Base-by-base conservation (phyloP, 805 yeast species). In the Yamadazyma paraphyllophila region DNA sequence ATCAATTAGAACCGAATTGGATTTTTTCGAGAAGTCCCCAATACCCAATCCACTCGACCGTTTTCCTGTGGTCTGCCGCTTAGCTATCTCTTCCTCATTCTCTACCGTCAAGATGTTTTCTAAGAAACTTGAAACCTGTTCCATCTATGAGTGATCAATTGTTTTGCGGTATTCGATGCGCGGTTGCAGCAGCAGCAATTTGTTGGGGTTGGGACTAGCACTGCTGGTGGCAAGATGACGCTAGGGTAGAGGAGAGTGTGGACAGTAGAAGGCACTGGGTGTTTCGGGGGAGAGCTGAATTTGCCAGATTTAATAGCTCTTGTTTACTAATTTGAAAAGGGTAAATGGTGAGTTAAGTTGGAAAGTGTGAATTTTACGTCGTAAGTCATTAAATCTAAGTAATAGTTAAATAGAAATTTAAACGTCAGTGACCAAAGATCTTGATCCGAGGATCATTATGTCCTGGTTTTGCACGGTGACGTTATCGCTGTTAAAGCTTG, bases 1-100 rank as follows among this genome's bases (percentile, higher is more conserved):
- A 53, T 88, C 96, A 0, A 87, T 74, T 58, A 85, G 34, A 2
- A 52, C n/a, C 6, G 49, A 45, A 40, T 41, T 44, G 13, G 39
- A 24, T 26, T 29, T 37, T 26, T 40, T 41, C 29, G 44, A 36
- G 14, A 24, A 34, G 16, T 39, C 38, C 5, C 25, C 20, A 26
- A 41, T 16, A 33, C 30, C 20, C 29, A 27, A 29, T 26, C 45
- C 45, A 30, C 45, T 27, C 9, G 17, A 15, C n/a, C 43, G 25
- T 25, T 32, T 40, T 5, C 29, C 20, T 13, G 11, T 35, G 27
- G 30, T 2, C n/a, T 20, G 6, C n/a, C 38, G 32, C 44, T 40
- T 36, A 30, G 10, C 20, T 29, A 13, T n/a, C 12, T 33, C 44
- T 17, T 41, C 41, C 30, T 42, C 55, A 47, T 43, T 51, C 31